Evolutionary conservation across 371 early-diverging fungal genomes (phyloP).

Genomic region (Apophysomyces sp.): DNA sequence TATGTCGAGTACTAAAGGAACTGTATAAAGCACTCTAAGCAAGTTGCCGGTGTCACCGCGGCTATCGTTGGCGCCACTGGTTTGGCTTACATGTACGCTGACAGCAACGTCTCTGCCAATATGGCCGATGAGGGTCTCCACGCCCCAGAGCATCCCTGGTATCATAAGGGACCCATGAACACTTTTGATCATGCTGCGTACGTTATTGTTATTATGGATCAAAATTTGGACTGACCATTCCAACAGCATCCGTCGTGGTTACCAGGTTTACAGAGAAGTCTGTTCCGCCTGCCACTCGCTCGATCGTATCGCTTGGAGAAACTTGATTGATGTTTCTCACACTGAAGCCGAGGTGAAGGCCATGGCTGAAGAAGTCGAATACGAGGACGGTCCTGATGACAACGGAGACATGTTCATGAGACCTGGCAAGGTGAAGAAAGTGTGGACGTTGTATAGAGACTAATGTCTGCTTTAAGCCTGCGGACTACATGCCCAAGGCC

Average conservation of each 20-base stretch:
- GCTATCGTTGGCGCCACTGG: slow-evolving; percentile 58
- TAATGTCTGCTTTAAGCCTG: slow-evolving; percentile 44
- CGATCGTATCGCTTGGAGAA: slow-evolving; percentile 91
- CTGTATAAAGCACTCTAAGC: slow-evolving; percentile 34
- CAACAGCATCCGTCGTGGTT: slow-evolving; percentile 92
- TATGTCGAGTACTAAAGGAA: background rate
- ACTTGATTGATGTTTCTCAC: slow-evolving; percentile 92
- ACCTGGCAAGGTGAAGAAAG: slow-evolving; percentile 82
- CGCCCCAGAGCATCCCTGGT: slow-evolving; percentile 87
- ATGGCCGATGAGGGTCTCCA: slow-evolving; percentile 93
- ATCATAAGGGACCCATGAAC: slow-evolving; percentile 75
- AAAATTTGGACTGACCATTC: background rate
- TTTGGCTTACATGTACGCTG: slow-evolving; percentile 54
- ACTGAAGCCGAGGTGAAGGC: slow-evolving; percentile 91
- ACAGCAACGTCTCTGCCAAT: slow-evolving; percentile 60
- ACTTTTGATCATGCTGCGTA: slow-evolving; percentile 96
- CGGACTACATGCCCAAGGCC: slow-evolving; percentile 93
- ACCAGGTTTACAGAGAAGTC: slow-evolving; percentile 97
- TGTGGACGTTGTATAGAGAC: background rate
- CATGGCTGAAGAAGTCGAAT: slow-evolving; percentile 92
- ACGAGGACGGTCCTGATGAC: slow-evolving; percentile 94
- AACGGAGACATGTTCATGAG: slow-evolving; percentile 91
- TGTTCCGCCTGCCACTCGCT: slow-evolving; percentile 98
- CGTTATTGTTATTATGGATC: slow-evolving; percentile 19
- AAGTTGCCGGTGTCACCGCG: slow-evolving; percentile 53